phyloP scores from a whole-genome alignment of 768 basidiomycete species.

The Leucocoprinus sp. region DNA sequence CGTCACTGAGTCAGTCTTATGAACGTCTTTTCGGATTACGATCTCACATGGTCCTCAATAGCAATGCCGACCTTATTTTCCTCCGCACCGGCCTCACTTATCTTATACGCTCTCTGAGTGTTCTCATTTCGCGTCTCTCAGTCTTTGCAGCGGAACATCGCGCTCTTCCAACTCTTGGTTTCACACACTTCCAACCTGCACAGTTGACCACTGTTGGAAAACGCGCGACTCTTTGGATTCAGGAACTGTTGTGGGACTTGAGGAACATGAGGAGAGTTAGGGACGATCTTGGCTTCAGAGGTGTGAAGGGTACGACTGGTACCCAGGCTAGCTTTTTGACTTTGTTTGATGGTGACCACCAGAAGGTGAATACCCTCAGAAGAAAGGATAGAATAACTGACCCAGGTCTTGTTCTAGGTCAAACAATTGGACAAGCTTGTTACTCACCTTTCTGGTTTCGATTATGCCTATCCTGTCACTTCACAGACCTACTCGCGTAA shows the following conservation, averaged over 20 bases:
- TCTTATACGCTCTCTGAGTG: slow-evolving; percentile 80
- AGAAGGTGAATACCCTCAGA: too few relatives aligned
- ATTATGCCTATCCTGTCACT: slow-evolving; percentile 94
- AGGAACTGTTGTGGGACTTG: slow-evolving; percentile 97
- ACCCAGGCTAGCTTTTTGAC: slow-evolving; percentile 95
- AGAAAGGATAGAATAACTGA: too few relatives aligned
- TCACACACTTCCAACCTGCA: slow-evolving; percentile 98
- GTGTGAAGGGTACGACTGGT: slow-evolving; percentile 99
- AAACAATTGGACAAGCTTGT: slow-evolving; percentile 84
- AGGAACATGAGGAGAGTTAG: slow-evolving; percentile 85
- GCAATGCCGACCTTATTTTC: slow-evolving; percentile 98
- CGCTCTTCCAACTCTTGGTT: slow-evolving; percentile 88
- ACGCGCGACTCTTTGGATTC: slow-evolving; percentile 93
- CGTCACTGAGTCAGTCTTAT: slow-evolving; percentile 33
- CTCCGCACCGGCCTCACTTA: slow-evolving; percentile 79
- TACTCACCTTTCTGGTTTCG: slow-evolving; percentile 86
- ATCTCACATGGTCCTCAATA: too few relatives aligned
- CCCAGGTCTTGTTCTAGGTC: too few relatives aligned
- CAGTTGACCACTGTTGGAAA: slow-evolving; percentile 98
- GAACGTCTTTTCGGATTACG: too few relatives aligned
- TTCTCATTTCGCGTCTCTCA: slow-evolving; percentile 84
- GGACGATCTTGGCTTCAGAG: slow-evolving; percentile 92
- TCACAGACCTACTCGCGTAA: slow-evolving; percentile 99
- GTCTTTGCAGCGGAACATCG: slow-evolving; percentile 79
- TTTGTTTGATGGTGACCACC: slow-evolving; percentile 91